Base-by-base conservation (phyloP, 2,329 filamentous ascomycete species). In the Malbranchea cinnamomea region DNA sequence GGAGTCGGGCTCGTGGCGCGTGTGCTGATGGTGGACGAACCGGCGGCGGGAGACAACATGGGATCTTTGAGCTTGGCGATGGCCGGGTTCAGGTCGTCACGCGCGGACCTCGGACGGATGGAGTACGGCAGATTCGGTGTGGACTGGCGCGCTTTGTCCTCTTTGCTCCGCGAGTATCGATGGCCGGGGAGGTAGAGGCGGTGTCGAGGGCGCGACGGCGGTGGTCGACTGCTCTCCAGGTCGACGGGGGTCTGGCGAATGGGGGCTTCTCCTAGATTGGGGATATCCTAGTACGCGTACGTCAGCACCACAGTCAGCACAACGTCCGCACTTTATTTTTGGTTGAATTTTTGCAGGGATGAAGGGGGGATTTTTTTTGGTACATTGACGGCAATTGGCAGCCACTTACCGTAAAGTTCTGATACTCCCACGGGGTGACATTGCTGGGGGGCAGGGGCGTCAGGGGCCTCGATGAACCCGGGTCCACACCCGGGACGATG, bases 351-450 rank as follows among this genome's bases (percentile, higher is more conserved):
- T n/a, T 26, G 7, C 7, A 7, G 10, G 7, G 13, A 12, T 26
- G 7, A 7, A n/a, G 13, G 13, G 9, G 7, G 8, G 24, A 7
- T 22, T 7, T 7, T n/a, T 22, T n/a, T n/a, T 7, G 7, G 11
- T 7, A 22, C 7, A 22, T 22, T 22, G 11, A 26, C 23, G 15
- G 10, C 13, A 15, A 20, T n/a, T n/a, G 16, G 7, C 24, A 19
- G 23, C n/a, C 19, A 37, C 74, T 62, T 54, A 81, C 77, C 60
- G 81, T 71, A 41, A 69, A 69, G 50, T 89, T 82, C 56, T 95
- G 89, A 50, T 89, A 95, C 38, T 92, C 68, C 67, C 93, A 98
- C n/a, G 89, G 89, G 22, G 92, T 89, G 34, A 98, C 84, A 56
- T 95, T 87, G 47, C 82, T 89, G 8, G 81, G 82, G 23, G 81